Evolutionary conservation across 306 rosid genomes (phyloP).

Genomic region (Ormosia semicastrata): DNA sequence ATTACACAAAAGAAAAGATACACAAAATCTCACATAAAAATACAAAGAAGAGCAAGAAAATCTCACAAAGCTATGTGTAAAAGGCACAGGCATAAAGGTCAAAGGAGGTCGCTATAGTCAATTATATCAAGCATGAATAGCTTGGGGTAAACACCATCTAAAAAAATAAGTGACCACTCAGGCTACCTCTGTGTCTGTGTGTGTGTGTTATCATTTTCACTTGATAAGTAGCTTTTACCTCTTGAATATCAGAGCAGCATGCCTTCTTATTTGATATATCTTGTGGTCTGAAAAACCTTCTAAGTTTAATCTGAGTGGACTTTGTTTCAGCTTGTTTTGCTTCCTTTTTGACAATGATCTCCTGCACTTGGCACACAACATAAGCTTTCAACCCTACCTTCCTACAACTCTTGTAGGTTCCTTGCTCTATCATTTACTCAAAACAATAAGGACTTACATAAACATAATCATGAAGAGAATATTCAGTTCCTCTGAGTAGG

Average conservation of each 20-base stretch:
- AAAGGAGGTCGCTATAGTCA: background rate
- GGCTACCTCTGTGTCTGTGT: too few relatives aligned
- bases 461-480: slow-evolving; percentile 61
- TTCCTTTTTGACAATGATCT: slow-evolving; percentile 37
- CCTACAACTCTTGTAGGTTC: slow-evolving; percentile 66
- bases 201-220: too few relatives aligned
- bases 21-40: background rate
- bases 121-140: background rate
- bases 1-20: background rate
- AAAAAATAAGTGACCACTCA: too few relatives aligned
- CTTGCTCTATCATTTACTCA: slow-evolving; percentile 55
- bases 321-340: slow-evolving; percentile 22
- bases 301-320: slow-evolving; percentile 61
- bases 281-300: slow-evolving; percentile 88
- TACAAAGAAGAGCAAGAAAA: background rate
- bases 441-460: slow-evolving; percentile 62
- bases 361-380: slow-evolving; percentile 64
- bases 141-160: too few relatives aligned
- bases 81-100: background rate
- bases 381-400: slow-evolving; percentile 80
- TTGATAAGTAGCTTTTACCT: slow-evolving; percentile 23
- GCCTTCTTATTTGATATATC: slow-evolving; percentile 74
- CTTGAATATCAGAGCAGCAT: slow-evolving; percentile 47
- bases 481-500: slow-evolving; percentile 41
- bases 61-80: background rate